A percentile compares a stretch with the other conserved stretches of the same genome.
Evolutionary conservation across 148 eudicot species (phyloP).

Genomic region (Salicornia ramosissima): DNA sequence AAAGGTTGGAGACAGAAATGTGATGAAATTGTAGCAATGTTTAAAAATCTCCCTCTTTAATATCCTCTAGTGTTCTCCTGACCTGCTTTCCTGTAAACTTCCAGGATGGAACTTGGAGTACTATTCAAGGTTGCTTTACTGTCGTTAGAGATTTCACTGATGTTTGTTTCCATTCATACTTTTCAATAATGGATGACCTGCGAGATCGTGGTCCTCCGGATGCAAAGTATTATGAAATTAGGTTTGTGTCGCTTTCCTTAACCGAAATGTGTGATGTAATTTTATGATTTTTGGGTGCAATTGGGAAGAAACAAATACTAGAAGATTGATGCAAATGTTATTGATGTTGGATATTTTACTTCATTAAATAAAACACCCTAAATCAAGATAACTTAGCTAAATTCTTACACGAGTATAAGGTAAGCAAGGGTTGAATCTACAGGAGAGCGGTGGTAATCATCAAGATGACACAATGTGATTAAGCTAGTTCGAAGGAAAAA

Average conservation of each 20-base stretch:
- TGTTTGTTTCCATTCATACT: constrained; percentile 82
- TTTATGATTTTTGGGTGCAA: not conserved
- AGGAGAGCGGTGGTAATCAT: too few relatives aligned
- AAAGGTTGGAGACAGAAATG: not conserved
- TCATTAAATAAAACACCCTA: too few relatives aligned
- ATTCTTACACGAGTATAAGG: too few relatives aligned
- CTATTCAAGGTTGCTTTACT: constrained; percentile 51
- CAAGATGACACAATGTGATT: too few relatives aligned
- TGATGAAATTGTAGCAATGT: not conserved
- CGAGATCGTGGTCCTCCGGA: constrained; percentile 44
- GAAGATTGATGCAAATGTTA: too few relatives aligned
- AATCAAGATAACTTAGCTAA: too few relatives aligned
- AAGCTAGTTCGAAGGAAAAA: too few relatives aligned
- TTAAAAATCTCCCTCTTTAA: not conserved
- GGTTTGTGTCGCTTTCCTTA: constrained; percentile 33
- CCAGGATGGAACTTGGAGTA: constrained; percentile 90
- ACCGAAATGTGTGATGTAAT: not conserved
- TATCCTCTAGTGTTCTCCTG: not conserved
- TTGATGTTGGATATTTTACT: too few relatives aligned
- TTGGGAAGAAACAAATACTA: not conserved
- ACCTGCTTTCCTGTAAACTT: constrained; percentile 18
- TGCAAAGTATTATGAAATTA: constrained; percentile 67
- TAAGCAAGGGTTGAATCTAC: too few relatives aligned
- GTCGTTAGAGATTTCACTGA: constrained; percentile 60
- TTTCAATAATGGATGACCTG: constrained; percentile 71